Base-by-base conservation (phyloP, 192 early-diverging fungal genomes). In the Backusella luteola region DNA sequence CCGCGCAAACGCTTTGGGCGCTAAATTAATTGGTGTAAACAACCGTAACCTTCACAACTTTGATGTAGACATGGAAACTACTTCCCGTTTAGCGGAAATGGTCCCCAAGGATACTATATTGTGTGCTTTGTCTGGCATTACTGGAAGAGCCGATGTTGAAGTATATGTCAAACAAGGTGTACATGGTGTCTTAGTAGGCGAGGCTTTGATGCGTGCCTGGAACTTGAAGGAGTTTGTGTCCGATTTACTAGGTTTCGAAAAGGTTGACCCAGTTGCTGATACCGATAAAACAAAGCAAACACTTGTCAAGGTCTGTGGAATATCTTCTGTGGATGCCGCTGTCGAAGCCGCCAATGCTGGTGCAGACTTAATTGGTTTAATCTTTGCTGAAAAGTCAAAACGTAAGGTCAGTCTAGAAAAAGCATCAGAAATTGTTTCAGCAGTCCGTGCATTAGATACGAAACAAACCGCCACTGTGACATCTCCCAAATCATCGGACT, bases 31-130 rank as follows among this genome's bases (percentile, higher is more conserved):
- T 79, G 98, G 98, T 70, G 95, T 99, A 78, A 99, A 99, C 83
- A 99, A 99, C 86, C 90, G 98, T 52, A 96, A 99, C 77, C 83
- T 99, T 81, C 94, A 98, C 80, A 96, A 92, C 63, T 99, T 99
- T 86, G 92, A 92, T 66, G 95, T 99, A 14, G 98, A 99, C 76
- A 94, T 97, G 89, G 79, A 84, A 74, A 93, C 93, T 1, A 98
- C 98, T 0, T 88, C 88, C 6, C 77, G 85, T 11, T 84, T 99
- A 34, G 96, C 95, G 26, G 81, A 84, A 34, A 89, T 93, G 89
- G 93, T 96, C 14, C 92, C 93, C 34, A 75, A 90, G 29, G 90
- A 84, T 21, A 89, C 92, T 14, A 87, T 95, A 14, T 76, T 99
- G 39, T 86, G 92, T 63, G 98, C 97, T 3, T 85, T 99, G 52